A percentile compares a stretch with the other conserved stretches of the same genome.
phyloP scores from a whole-genome alignment of 2,329 filamentous ascomycete genomes.

The Penicillium psychrosexuale region DNA sequence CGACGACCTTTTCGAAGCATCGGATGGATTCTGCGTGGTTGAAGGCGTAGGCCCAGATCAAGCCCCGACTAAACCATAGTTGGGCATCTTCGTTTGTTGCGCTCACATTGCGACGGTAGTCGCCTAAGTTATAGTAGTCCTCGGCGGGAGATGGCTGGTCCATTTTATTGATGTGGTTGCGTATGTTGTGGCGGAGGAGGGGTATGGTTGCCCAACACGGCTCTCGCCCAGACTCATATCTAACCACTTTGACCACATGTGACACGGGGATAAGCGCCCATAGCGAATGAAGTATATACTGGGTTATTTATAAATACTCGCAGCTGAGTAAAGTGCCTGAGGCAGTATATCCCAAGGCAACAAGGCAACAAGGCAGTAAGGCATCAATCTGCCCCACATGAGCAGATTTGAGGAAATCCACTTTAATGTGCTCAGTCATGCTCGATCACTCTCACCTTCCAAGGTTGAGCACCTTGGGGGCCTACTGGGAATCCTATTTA shows the following conservation, averaged over 20 bases:
- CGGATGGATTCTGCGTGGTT: slow-evolving; percentile 38
- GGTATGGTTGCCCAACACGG: background rate
- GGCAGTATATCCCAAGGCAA: background rate
- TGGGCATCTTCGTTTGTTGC: slow-evolving; percentile 33
- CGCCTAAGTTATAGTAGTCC: slow-evolving; percentile 36
- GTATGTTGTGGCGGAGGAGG: slow-evolving; percentile 1
- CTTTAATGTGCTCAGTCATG: slow-evolving; percentile 18
- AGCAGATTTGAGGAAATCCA: slow-evolving; percentile 19
- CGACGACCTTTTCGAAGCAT: slow-evolving; percentile 35
- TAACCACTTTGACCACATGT: background rate
- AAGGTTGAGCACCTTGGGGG: slow-evolving; percentile 7
- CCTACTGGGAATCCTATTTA: slow-evolving; percentile 7
- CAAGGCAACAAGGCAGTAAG: background rate
- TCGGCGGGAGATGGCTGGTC: background rate
- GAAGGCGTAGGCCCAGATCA: slow-evolving; percentile 41
- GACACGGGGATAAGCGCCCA: background rate
- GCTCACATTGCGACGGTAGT: slow-evolving; percentile 35
- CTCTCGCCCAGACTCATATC: background rate
- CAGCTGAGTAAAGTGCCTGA: background rate
- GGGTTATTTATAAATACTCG: background rate
- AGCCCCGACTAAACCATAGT: slow-evolving; percentile 39
- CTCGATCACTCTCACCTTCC: slow-evolving; percentile 26
- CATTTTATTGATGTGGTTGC: slow-evolving; percentile 6
- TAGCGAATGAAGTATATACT: background rate
- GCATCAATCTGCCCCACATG: slow-evolving; percentile 3